These are phyloP conservation scores for Mucor circinelloides DNA, from an alignment of 371 early-diverging fungal species.

Conservation along the genomic window DNA sequence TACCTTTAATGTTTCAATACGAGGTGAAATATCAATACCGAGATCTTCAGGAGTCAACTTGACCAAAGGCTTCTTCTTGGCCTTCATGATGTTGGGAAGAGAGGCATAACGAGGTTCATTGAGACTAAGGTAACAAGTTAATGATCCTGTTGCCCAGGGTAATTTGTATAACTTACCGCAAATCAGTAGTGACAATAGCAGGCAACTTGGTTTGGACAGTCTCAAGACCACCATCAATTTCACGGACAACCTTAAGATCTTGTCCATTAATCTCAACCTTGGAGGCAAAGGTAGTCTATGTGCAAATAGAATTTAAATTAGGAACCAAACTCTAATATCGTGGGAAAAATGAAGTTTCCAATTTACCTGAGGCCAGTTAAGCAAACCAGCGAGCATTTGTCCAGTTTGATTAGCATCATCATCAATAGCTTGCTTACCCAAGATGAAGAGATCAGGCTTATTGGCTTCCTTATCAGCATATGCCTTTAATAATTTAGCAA, in stretches of 20 bases:
- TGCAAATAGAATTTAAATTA: slow-evolving; percentile 10
- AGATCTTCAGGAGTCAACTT: slow-evolving; percentile 82
- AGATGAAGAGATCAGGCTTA: slow-evolving; percentile 89
- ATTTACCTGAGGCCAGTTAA: slow-evolving; percentile 91
- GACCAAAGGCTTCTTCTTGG: slow-evolving; percentile 96
- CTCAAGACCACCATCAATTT: slow-evolving; percentile 98
- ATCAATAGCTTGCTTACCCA: slow-evolving; percentile 99
- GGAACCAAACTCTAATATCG: slow-evolving; percentile 1
- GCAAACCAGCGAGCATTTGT: slow-evolving; percentile 96
- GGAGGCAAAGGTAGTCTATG: slow-evolving; percentile 94
- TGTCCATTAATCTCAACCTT: slow-evolving; percentile 84
- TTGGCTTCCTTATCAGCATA: slow-evolving; percentile 82
- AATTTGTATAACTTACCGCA: slow-evolving; percentile 65
- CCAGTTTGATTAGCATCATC: slow-evolving; percentile 98
- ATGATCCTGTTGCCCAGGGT: background rate
- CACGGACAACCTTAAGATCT: slow-evolving; percentile 84
- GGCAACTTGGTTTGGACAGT: slow-evolving; percentile 86
- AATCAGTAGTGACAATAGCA: slow-evolving; percentile 95
- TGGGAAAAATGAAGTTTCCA: slow-evolving; percentile 8
- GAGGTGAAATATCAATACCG: slow-evolving; percentile 84
- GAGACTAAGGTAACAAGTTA: slow-evolving; percentile 54
- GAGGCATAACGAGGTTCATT: slow-evolving; percentile 97
- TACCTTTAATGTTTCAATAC: slow-evolving; percentile 85
- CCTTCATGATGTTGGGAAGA: slow-evolving; percentile 97
- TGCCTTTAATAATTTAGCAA: slow-evolving; percentile 93